These are phyloP conservation scores for Lycium barbarum DNA, from an alignment of 257 asterid genomes.

Conservation along the genomic window DNA sequence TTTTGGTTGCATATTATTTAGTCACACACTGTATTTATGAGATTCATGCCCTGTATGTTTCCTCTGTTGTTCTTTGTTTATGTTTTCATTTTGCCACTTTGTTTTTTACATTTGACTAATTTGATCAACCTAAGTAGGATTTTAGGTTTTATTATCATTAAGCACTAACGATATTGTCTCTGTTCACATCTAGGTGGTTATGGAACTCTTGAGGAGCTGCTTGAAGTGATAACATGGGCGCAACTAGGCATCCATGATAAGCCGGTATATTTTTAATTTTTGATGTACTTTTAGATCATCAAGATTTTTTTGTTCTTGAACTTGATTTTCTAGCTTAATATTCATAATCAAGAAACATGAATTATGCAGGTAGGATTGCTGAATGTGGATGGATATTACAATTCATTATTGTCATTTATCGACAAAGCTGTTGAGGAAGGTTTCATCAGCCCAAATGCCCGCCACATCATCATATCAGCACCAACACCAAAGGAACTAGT, in stretches of 20 bases:
- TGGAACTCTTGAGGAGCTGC: slow-evolving; percentile 97
- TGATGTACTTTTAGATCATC: not conserved
- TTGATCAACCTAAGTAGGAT: slow-evolving; percentile 14
- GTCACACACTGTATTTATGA: not conserved
- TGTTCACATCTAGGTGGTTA: slow-evolving; percentile 72
- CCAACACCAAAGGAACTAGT: slow-evolving; percentile 82
- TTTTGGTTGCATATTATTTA: not conserved
- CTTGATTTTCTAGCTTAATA: not conserved
- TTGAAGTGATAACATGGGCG: slow-evolving; percentile 99
- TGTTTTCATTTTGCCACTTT: not conserved
- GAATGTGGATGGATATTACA: slow-evolving; percentile 92
- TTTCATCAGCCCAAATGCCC: slow-evolving; percentile 82
- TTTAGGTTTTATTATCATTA: not conserved
- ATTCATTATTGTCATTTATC: slow-evolving; percentile 75
- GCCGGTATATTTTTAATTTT: slow-evolving; percentile 60
- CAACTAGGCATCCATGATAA: slow-evolving; percentile 97
- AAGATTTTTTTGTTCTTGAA: not conserved
- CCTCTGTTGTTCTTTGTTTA: not conserved
- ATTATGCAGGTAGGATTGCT: slow-evolving; percentile 83
- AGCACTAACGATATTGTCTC: not conserved
- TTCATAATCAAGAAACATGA: not conserved
- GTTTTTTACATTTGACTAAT: not conserved
- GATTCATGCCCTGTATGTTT: not conserved
- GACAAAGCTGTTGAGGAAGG: slow-evolving; percentile 97
- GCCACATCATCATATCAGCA: slow-evolving; percentile 89